phyloP scores from a whole-genome alignment of 2,329 filamentous ascomycete genomes.

The Fonsecaea multimorphosa region DNA sequence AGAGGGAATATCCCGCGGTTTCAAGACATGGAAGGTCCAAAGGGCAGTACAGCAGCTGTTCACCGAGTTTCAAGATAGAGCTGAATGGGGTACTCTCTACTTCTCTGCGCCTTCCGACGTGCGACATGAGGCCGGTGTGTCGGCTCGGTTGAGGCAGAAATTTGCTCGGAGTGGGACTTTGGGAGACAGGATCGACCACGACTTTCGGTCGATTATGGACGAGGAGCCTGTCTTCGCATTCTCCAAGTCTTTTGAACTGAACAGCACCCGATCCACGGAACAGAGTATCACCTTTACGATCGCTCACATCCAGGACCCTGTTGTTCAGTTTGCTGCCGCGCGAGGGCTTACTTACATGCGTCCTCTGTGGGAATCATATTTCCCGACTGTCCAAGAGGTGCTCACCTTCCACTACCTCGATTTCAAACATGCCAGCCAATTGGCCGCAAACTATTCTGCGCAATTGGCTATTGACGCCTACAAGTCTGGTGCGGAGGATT shows the following conservation, averaged over 20 bases:
- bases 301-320: slow-evolving; percentile 76
- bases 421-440: slow-evolving; percentile 65
- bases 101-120: slow-evolving; percentile 74
- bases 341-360: slow-evolving; percentile 78
- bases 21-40: slow-evolving; percentile 53
- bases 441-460: slow-evolving; percentile 75
- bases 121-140: slow-evolving; percentile 73
- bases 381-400: slow-evolving; percentile 66
- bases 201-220: slow-evolving; percentile 74
- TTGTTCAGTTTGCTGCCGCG: slow-evolving; percentile 78
- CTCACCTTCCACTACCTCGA: slow-evolving; percentile 78
- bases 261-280: slow-evolving; percentile 44
- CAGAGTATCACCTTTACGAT: slow-evolving; percentile 73
- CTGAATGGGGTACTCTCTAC: slow-evolving; percentile 83
- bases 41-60: slow-evolving; percentile 66
- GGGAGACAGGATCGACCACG: slow-evolving; percentile 69
- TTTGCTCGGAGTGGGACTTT: slow-evolving; percentile 73
- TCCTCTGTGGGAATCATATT: slow-evolving; percentile 80
- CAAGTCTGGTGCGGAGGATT: slow-evolving; percentile 74
- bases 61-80: slow-evolving; percentile 73
- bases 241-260: slow-evolving; percentile 66
- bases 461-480: slow-evolving; percentile 74
- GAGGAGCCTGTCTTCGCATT: slow-evolving; percentile 85
- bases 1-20: slow-evolving; percentile 46
- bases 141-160: slow-evolving; percentile 66